Evolutionary conservation across 768 basidiomycete species (phyloP).

Genomic region (Termitomyces sp.): DNA sequence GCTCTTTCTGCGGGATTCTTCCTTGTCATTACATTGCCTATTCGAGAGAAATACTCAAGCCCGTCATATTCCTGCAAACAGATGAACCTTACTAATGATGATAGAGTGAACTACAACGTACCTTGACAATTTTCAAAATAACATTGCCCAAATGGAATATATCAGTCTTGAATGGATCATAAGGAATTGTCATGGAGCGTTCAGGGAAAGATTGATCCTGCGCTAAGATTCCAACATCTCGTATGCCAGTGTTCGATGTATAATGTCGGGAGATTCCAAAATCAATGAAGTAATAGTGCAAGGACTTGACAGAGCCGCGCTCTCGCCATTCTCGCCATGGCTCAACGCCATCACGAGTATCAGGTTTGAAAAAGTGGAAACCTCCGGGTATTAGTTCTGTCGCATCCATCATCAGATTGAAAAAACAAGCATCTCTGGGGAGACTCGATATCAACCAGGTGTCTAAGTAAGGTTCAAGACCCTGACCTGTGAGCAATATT

Average conservation of each 20-base stretch:
- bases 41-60: too few relatives aligned
- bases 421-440: conserved; percentile 8
- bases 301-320: conserved; percentile 23
- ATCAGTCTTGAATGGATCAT: conserved; percentile 38
- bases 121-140: background rate
- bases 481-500: conserved; percentile 18
- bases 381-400: conserved; percentile 17
- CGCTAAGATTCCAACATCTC: conserved; percentile 24
- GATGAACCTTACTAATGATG: too few relatives aligned
- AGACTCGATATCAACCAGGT: background rate
- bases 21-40: too few relatives aligned
- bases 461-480: background rate
- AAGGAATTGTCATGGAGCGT: conserved; percentile 10
- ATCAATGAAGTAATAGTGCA: conserved; percentile 33
- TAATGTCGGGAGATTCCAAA: conserved; percentile 30
- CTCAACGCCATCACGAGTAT: conserved; percentile 13
- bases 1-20: too few relatives aligned
- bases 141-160: conserved; percentile 38
- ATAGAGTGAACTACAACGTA: background rate
- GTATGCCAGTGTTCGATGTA: conserved; percentile 15
- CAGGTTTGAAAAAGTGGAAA: conserved; percentile 17
- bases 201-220: conserved; percentile 41
- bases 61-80: too few relatives aligned
- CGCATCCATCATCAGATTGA: conserved; percentile 34
- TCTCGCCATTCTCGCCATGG: conserved; percentile 13